Conservation (phyloP, 2,329 filamentous ascomycete species). For the Botryosphaeria dothidea region DNA sequence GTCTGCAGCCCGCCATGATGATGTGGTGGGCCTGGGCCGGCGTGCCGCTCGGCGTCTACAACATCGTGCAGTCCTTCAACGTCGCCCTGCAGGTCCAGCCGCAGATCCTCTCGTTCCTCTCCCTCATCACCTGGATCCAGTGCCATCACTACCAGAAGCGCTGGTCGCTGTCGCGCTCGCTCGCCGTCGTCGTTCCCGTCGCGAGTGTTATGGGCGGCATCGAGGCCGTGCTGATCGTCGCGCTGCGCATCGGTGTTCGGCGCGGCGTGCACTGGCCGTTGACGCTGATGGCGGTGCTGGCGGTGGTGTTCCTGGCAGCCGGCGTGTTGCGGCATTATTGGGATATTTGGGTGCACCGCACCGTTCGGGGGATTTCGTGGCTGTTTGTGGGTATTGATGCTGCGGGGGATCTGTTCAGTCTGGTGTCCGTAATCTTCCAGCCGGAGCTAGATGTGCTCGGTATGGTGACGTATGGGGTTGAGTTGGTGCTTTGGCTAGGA, state of each 20-base stretch:
- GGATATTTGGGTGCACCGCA: conserved; percentile 67
- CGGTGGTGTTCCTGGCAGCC: conserved; percentile 62
- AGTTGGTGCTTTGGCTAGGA: conserved; percentile 67
- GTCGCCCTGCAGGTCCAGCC: conserved; percentile 57
- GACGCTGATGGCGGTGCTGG: conserved; percentile 66
- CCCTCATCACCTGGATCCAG: conserved; percentile 56
- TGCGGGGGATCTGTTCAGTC: conserved; percentile 66
- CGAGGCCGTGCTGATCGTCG: conserved; percentile 62
- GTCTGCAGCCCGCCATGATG: conserved; percentile 71
- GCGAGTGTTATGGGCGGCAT: conserved; percentile 60
- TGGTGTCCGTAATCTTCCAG: conserved; percentile 66
- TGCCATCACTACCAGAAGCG: conserved; percentile 56
- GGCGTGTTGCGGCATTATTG: conserved; percentile 70
- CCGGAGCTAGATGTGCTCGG: conserved; percentile 60
- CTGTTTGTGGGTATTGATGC: conserved; percentile 72
- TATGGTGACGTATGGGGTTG: conserved; percentile 66
- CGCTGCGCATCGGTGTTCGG: conserved; percentile 38
- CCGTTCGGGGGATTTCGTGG: conserved; percentile 71
- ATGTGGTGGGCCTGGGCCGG: conserved; percentile 69
- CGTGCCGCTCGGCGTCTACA: conserved; percentile 65
- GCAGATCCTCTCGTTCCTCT: conserved; percentile 56
- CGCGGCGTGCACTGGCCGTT: conserved; percentile 60
- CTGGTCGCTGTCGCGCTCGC: conserved; percentile 40
- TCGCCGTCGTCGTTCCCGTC: conserved; percentile 53
- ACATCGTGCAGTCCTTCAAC: conserved; percentile 56